Conservation (phyloP, 805 yeast species). For the Scheffersomyces ergatensis region DNA sequence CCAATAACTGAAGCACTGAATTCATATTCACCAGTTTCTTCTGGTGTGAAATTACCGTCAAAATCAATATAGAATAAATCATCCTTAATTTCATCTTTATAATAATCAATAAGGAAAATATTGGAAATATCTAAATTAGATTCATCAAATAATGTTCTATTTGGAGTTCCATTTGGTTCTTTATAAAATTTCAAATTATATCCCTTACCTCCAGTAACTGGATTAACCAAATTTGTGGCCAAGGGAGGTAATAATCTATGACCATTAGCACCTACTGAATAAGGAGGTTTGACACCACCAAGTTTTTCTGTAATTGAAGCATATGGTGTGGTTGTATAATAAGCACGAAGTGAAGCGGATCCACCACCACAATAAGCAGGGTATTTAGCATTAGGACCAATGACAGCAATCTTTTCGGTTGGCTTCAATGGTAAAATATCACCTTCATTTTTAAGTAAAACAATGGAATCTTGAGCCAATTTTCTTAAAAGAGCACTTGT, state of each 20-base stretch:
- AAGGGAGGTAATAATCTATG: slow-evolving; percentile 27
- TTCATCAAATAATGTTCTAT: slow-evolving; percentile 16
- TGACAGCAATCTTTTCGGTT: slow-evolving; percentile 25
- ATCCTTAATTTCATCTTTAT: slow-evolving; percentile 13
- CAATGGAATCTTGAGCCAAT: slow-evolving; percentile 24
- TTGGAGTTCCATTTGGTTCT: slow-evolving; percentile 11
- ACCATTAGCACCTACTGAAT: slow-evolving; percentile 29
- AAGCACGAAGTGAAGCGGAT: slow-evolving; percentile 25
- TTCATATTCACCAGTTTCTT: slow-evolving; percentile 45
- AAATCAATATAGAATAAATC: slow-evolving; percentile 41
- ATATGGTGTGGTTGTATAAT: slow-evolving; percentile 25
- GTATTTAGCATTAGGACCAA: slow-evolving; percentile 31
- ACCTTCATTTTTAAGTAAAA: slow-evolving; percentile 26
- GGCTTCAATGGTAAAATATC: slow-evolving; percentile 28
- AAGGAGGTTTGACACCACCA: slow-evolving; percentile 15
- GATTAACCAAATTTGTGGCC: slow-evolving; percentile 17
- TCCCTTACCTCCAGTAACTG: slow-evolving; percentile 20
- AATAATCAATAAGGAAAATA: slow-evolving; percentile 20
- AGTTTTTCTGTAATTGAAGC: slow-evolving; percentile 15
- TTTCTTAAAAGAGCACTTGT: slow-evolving; percentile 19
- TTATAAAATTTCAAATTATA: slow-evolving; percentile 18
- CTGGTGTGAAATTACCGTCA: slow-evolving; percentile 44
- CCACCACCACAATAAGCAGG: slow-evolving; percentile 34
- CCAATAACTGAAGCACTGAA: slow-evolving; percentile 54
- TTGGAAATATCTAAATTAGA: slow-evolving; percentile 13